Conservation (phyloP, 352 stramenopile genomes). For the Phytophthora rubi region DNA sequence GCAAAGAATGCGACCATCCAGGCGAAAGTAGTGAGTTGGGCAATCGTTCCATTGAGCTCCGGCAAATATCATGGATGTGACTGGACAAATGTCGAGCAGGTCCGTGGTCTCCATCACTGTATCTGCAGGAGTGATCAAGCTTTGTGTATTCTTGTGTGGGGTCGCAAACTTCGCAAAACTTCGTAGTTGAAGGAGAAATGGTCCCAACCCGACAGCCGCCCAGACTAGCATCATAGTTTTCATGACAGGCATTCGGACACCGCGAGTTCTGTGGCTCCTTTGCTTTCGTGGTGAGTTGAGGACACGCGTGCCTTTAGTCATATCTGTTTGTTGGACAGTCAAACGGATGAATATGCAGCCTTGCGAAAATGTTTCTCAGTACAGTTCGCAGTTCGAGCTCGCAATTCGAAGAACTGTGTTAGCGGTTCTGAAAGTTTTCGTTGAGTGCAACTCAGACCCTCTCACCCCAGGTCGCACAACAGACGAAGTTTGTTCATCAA, state of each 20-base stretch:
- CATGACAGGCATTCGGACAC: background rate
- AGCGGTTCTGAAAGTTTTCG: too few species aligned
- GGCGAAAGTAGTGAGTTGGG: slow-evolving; percentile 20
- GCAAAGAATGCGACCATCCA: slow-evolving; percentile 12
- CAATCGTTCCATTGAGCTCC: slow-evolving; percentile 28
- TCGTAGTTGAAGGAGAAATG: slow-evolving; percentile 32
- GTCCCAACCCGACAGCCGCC: slow-evolving; percentile 14
- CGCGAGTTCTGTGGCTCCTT: background rate
- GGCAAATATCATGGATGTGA: slow-evolving; percentile 16
- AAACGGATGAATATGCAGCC: too few species aligned
- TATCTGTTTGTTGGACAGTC: too few species aligned
- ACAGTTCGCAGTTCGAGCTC: too few species aligned
- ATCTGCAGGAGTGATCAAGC: slow-evolving; percentile 10
- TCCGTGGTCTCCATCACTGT: slow-evolving; percentile 7
- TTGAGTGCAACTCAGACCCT: too few species aligned
- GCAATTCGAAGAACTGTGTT: too few species aligned
- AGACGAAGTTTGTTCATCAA: too few species aligned
- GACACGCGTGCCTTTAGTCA: too few species aligned
- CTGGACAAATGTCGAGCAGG: slow-evolving; percentile 15
- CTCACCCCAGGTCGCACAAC: too few species aligned
- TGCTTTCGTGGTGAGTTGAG: background rate
- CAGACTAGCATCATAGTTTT: slow-evolving; percentile 18
- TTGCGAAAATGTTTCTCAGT: too few species aligned
- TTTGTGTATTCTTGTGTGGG: slow-evolving; percentile 33
- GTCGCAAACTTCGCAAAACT: slow-evolving; percentile 28